Conservation (phyloP, 2,329 filamentous ascomycete genomes). For the Fonsecaea erecta region DNA sequence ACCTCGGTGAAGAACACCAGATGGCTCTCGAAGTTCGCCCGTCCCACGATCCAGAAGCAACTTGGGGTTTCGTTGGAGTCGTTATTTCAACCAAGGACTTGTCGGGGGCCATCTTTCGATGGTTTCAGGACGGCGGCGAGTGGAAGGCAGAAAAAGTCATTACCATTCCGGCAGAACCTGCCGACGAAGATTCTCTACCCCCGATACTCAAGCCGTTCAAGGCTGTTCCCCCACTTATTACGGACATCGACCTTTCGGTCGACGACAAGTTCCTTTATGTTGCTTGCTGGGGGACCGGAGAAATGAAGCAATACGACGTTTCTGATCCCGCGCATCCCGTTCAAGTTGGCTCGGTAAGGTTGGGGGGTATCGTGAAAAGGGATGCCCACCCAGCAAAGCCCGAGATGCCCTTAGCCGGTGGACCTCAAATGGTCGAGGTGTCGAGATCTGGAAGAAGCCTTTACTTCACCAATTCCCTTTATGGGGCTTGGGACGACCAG, state of each 20-base stretch:
- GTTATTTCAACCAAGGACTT: slow-evolving; percentile 17
- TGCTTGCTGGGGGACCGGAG: slow-evolving; percentile 16
- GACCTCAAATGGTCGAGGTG: slow-evolving; percentile 16
- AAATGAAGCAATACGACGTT: slow-evolving; percentile 19
- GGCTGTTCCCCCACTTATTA: slow-evolving; percentile 13
- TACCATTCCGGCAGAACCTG: slow-evolving; percentile 53
- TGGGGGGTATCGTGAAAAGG: slow-evolving; percentile 12
- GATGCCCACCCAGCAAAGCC: slow-evolving; percentile 11
- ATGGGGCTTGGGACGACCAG: slow-evolving; percentile 14
- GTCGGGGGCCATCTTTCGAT: slow-evolving; percentile 12
- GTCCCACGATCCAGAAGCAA: slow-evolving; percentile 19
- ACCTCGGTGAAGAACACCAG: slow-evolving; percentile 18
- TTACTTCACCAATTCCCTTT: slow-evolving; percentile 19
- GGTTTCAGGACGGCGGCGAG: slow-evolving; percentile 33
- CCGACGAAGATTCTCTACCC: slow-evolving; percentile 43
- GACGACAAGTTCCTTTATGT: slow-evolving; percentile 22
- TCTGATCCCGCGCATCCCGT: slow-evolving; percentile 17
- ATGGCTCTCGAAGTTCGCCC: slow-evolving; percentile 14
- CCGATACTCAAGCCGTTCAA: slow-evolving; percentile 11
- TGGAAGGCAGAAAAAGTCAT: slow-evolving; percentile 60
- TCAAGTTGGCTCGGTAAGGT: slow-evolving; percentile 7
- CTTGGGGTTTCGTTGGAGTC: slow-evolving; percentile 14
- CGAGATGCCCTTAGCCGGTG: slow-evolving; percentile 5
- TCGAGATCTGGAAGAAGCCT: slow-evolving; percentile 10
- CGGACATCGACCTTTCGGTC: slow-evolving; percentile 17